These are phyloP conservation scores for Leccinum broughii DNA, from an alignment of 768 basidiomycete species.

Conservation along the genomic window DNA sequence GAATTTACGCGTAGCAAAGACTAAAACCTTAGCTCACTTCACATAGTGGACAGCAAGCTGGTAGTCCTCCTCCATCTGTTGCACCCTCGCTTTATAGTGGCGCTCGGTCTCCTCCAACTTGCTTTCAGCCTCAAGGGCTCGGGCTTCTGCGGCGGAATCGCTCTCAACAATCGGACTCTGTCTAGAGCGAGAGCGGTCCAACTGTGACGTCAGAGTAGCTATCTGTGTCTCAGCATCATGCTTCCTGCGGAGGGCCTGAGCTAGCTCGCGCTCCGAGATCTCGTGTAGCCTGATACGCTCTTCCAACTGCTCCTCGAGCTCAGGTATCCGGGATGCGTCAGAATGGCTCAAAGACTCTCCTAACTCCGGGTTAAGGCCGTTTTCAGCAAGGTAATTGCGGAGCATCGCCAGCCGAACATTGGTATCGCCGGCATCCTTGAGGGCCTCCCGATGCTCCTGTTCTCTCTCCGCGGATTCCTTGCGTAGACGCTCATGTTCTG, in stretches of 20 bases:
- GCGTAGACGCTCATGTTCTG: conserved; percentile 68
- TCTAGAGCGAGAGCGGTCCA: conserved; percentile 62
- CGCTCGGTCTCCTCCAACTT: conserved; percentile 79
- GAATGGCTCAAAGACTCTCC: conserved; percentile 46
- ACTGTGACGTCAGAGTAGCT: conserved; percentile 59
- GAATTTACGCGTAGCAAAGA: conserved; percentile 11
- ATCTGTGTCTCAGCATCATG: conserved; percentile 76
- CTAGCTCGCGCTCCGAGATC: conserved; percentile 73
- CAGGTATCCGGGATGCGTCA: conserved; percentile 52
- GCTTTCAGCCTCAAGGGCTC: conserved; percentile 69
- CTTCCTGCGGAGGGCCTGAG: conserved; percentile 61
- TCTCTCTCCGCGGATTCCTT: conserved; percentile 73
- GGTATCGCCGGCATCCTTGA: conserved; percentile 66
- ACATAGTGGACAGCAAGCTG: conserved; percentile 97
- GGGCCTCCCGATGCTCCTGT: conserved; percentile 57
- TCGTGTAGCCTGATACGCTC: conserved; percentile 75
- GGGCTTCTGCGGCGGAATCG: conserved; percentile 40
- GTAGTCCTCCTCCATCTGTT: conserved; percentile 93
- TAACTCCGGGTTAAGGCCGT: conserved; percentile 79
- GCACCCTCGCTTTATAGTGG: conserved; percentile 74
- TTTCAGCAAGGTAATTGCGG: conserved; percentile 84
- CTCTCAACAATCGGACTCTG: conserved; percentile 51
- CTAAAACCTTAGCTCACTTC: conserved; percentile 60
- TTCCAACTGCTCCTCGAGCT: conserved; percentile 76
- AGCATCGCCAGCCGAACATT: conserved; percentile 76